A percentile compares a stretch with the other conserved stretches of the same genome.
Evolutionary conservation across 805 yeast species (phyloP).

Genomic region (Wickerhamomyces alni): DNA sequence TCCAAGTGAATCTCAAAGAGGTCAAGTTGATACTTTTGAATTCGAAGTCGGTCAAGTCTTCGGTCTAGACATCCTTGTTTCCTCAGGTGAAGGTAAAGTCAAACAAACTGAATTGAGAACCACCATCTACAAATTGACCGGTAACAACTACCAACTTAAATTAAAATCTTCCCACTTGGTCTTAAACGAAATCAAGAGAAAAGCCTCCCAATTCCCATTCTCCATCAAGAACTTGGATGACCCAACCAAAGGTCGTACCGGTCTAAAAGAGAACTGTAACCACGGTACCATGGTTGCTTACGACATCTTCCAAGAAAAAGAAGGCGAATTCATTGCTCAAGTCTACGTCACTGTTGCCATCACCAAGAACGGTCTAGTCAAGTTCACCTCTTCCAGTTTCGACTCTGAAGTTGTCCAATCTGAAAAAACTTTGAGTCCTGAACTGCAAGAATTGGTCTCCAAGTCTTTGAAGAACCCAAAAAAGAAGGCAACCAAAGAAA

Average conservation of each 20-base stretch:
- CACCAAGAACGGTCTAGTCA: conserved; percentile 66
- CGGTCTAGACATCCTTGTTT: conserved; percentile 66
- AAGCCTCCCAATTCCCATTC: conserved; percentile 64
- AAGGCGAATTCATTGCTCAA: conserved; percentile 62
- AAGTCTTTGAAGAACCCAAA: conserved; percentile 47
- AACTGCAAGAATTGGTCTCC: conserved; percentile 37
- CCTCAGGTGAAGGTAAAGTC: conserved; percentile 63
- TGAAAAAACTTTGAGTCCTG: conserved; percentile 50
- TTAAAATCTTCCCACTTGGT: conserved; percentile 65
- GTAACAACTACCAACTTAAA: conserved; percentile 60
- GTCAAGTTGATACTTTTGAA: conserved; percentile 54
- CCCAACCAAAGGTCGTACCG: conserved; percentile 67
- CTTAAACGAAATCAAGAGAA: conserved; percentile 60
- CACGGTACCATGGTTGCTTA: conserved; percentile 64
- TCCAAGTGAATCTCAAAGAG: conserved; percentile 62
- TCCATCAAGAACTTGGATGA: conserved; percentile 60
- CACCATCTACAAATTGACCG: conserved; percentile 67
- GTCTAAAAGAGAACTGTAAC: conserved; percentile 64
- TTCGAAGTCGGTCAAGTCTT: conserved; percentile 74
- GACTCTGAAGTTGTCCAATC: conserved; percentile 43
- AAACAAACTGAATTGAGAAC: conserved; percentile 54
- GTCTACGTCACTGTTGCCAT: conserved; percentile 70
- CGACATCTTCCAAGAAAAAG: conserved; percentile 63
- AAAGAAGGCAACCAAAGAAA: conserved; percentile 35
- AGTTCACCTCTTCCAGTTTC: conserved; percentile 52